Evolutionary conservation across 176 grass and related monocot species (phyloP), one percentile per base, ranked within the genome.

Genomic region (Juncus inflexus): DNA sequence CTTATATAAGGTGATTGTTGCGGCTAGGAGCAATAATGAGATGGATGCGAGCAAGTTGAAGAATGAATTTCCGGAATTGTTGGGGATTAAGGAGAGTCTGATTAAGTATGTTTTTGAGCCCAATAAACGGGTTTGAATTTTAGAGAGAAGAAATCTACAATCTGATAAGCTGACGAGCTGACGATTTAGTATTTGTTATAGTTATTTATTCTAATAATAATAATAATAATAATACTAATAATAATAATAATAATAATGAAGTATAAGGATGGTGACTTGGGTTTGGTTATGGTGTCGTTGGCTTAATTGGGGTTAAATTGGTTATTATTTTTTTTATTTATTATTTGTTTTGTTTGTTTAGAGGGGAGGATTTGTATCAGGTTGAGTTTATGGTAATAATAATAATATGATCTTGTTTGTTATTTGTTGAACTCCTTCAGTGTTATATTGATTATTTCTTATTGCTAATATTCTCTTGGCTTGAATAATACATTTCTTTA

Each of bases 61-160:
- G 60, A 77, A 70, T 1, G 89, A 85, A 58, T 92, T 92, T 41
- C 84, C 84, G 5, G 84, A 85, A 52, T 77, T 92, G 78, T 59
- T 92, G 4, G 81, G 78, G 0, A 92, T 92, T 63, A 92, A 92
- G 56, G 84, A 92, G 19, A 84, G 84, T 2, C 55, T 92, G 63
- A 82, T 87, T 75, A 84, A 80, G 75, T 82, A 82, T 82, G 84
- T 92, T 60, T 85, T 92, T 60, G 81, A 87, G 72, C 89, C 78
- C 37, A 92, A 87, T 67, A 87, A 74, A 67, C 87, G 78, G 81
- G 89, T 87, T 37, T 79, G 64, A 50, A 42, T 9, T 71, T 58
- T 40, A 35, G 66, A 2, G 7, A 56, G 19, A 28, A 28, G 19
- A 28, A 28, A 28, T 28, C 19, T 28, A 28, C 19, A 28, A 28